A percentile compares a stretch with the other conserved stretches of the same genome.
phyloP scores from a whole-genome alignment of 2,329 filamentous ascomycete species.

The Fusarium pseudocircinatum region DNA sequence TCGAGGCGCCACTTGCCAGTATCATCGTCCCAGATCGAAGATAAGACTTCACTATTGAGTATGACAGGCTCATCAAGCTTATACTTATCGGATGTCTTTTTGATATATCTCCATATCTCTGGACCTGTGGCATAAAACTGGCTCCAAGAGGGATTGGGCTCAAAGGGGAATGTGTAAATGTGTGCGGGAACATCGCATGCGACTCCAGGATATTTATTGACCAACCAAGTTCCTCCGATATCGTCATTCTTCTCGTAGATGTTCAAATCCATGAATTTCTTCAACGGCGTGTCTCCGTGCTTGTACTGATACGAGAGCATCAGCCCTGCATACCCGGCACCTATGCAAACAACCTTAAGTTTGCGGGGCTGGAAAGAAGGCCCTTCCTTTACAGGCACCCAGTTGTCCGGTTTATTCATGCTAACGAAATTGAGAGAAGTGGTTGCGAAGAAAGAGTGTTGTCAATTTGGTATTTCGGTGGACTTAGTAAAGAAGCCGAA shows the following conservation, averaged over 20 bases:
- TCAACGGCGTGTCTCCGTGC: neutral
- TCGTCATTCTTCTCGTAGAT: neutral
- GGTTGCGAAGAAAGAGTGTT: too few relatives aligned
- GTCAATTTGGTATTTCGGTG: too few relatives aligned
- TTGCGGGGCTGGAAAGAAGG: neutral
- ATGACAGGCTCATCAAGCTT: neutral
- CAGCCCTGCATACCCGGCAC: neutral
- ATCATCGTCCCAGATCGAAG: neutral
- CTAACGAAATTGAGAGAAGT: too few relatives aligned
- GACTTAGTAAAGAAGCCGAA: too few relatives aligned
- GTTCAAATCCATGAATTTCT: accelerated
- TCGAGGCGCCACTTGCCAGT: neutral
- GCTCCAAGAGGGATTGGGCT: neutral
- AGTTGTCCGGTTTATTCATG: neutral
- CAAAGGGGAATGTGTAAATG: neutral
- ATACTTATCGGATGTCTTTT: neutral
- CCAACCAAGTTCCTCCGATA: neutral
- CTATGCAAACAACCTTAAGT: neutral
- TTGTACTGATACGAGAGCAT: neutral
- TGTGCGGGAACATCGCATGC: neutral
- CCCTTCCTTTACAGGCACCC: neutral
- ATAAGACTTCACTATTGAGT: neutral
- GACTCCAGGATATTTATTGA: neutral
- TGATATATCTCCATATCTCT: neutral
- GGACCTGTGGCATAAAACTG: neutral